phyloP scores from a whole-genome alignment of 164 flowering plant species.

The Annona cherimola region DNA sequence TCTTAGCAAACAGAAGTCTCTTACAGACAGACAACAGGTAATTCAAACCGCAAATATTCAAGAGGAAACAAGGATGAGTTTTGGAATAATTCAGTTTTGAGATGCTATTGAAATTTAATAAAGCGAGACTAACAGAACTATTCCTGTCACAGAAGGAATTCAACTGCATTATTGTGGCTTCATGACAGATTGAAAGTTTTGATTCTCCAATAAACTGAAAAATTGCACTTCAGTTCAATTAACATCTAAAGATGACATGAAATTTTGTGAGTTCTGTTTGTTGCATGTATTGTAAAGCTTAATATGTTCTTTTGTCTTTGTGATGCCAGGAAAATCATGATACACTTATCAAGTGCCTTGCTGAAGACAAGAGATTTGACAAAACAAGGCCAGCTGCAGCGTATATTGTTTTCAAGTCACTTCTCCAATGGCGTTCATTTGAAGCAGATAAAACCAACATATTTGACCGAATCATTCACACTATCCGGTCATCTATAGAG shows the following conservation, averaged over 20 bases:
- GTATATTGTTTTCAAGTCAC: conserved; percentile 54
- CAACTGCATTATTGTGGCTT: background rate
- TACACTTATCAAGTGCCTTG: conserved; percentile 60
- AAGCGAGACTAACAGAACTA: background rate
- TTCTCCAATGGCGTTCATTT: conserved; percentile 83
- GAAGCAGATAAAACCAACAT: conserved; percentile 76
- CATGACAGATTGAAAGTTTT: background rate
- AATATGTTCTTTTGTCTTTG: background rate
- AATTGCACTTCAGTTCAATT: background rate
- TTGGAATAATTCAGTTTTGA: background rate
- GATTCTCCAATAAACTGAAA: background rate
- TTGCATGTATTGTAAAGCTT: background rate
- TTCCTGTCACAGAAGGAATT: background rate
- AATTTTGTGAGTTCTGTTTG: background rate
- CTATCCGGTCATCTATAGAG: conserved; percentile 58
- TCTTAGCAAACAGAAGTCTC: conserved; percentile 61
- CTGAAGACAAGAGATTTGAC: conserved; percentile 57
- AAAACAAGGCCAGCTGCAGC: conserved; percentile 59
- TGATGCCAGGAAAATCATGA: conserved; percentile 65
- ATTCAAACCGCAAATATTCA: background rate
- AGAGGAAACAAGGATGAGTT: background rate
- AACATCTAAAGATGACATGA: background rate
- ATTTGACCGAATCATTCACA: conserved; percentile 66
- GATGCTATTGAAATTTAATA: background rate
- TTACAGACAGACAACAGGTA: conserved; percentile 76